Conservation (phyloP, 768 basidiomycete species). For the Psilocybe subaeruginosa region DNA sequence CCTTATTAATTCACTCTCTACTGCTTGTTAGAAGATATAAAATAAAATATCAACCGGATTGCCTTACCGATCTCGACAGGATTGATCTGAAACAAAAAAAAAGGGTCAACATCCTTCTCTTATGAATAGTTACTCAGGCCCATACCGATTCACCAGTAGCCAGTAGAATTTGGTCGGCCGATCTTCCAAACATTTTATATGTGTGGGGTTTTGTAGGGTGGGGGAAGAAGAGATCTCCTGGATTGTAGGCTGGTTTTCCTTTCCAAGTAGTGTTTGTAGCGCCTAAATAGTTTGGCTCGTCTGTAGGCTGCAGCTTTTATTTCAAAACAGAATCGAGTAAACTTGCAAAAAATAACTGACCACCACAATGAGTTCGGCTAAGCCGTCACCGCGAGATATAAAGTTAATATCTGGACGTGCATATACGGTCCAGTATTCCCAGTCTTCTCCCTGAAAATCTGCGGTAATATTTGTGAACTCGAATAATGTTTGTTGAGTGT, state of each 20-base stretch:
- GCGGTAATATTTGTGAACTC: neutral
- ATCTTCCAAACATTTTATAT: conserved; percentile 9
- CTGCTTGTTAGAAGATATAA: neutral
- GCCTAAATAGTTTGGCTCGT: neutral
- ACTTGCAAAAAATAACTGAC: neutral
- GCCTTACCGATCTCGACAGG: conserved; percentile 2
- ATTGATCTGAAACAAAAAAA: neutral
- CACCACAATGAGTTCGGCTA: conserved; percentile 6
- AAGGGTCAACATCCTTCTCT: neutral
- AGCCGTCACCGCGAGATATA: conserved; percentile 6
- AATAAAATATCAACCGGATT: neutral
- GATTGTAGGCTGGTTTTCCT: conserved; percentile 7
- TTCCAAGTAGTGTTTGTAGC: conserved; percentile 3
- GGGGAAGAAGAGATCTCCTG: conserved; percentile 8
- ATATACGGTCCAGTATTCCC: conserved; percentile 8
- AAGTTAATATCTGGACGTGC: conserved; percentile 6
- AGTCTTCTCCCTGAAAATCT: conserved; percentile 11
- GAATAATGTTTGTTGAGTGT: neutral
- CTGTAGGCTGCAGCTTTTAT: neutral
- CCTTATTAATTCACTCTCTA: conserved; percentile 10
- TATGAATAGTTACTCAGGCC: neutral
- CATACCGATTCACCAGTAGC: conserved; percentile 6
- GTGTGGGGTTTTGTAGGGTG: conserved; percentile 6
- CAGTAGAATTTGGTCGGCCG: conserved; percentile 9
- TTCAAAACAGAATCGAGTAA: neutral